Evolutionary conservation across 2,329 filamentous ascomycete genomes (phyloP).

Genomic region (Claviceps spartinae): DNA sequence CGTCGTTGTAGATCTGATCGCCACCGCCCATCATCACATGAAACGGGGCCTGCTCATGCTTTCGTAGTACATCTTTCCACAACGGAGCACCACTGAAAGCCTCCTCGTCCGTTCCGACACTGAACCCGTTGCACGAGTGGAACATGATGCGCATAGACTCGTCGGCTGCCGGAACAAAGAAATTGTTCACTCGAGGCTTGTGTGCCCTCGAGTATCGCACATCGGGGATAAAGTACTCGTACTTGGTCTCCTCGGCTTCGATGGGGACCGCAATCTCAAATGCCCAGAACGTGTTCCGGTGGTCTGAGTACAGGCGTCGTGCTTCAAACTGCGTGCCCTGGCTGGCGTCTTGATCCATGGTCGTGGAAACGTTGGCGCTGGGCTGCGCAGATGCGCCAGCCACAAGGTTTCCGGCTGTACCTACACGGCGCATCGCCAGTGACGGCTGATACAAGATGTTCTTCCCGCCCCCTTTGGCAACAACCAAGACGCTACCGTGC

Average conservation of each 20-base stretch:
- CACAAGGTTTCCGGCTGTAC: conserved; percentile 11
- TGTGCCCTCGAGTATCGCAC: conserved; percentile 46
- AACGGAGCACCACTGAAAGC: conserved; percentile 82
- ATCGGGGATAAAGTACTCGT: conserved; percentile 62
- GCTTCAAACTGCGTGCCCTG: conserved; percentile 27
- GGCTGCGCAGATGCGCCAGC: conserved; percentile 13
- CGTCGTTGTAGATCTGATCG: conserved; percentile 94
- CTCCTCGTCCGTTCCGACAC: conserved; percentile 70
- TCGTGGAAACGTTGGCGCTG: conserved; percentile 14
- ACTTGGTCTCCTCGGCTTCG: conserved; percentile 53
- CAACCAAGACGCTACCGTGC: conserved; percentile 77
- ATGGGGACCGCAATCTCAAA: conserved; percentile 76
- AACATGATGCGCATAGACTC: conserved; percentile 98
- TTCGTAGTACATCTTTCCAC: conserved; percentile 86
- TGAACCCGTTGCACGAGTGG: conserved; percentile 96
- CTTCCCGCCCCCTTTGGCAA: conserved; percentile 58
- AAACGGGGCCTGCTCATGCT: conserved; percentile 67
- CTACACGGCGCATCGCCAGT: conserved; percentile 38
- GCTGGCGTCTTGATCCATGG: conserved; percentile 13
- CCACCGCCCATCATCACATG: conserved; percentile 94
- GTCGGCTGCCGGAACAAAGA: conserved; percentile 70
- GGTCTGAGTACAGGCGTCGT: conserved; percentile 50
- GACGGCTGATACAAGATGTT: conserved; percentile 44
- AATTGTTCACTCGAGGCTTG: conserved; percentile 49
- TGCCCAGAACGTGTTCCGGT: conserved; percentile 75